Base-by-base conservation (phyloP, 495 filamentous ascomycete species). In the Lasiosphaeria ovina region DNA sequence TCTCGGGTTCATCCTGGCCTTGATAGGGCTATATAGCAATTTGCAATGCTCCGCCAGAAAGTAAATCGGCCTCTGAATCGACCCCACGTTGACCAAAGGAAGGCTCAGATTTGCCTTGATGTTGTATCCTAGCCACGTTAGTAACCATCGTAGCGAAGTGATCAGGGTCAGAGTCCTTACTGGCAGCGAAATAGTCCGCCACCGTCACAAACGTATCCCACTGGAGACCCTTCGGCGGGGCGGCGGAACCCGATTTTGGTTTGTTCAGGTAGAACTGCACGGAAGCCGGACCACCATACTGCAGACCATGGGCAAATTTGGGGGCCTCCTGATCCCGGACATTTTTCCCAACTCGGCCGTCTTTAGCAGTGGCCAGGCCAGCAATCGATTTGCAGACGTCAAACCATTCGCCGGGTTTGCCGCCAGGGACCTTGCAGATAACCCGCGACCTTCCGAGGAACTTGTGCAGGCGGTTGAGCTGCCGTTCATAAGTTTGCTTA, bases 1-100 rank as follows among this genome's bases (percentile, higher is more conserved):
- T 0, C 74, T 68, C 0, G 77, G 71, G 12, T 65, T 70, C 31
- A 91, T 77, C 69, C 85, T 85, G 1, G 74, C 66, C 58, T 77
- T 76, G 12, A 86, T 69, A 9, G 82, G 90, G 0, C 90, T 91
- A 7, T 84, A 81, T 4, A 86, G 62, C 7, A 95, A 81, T 3
- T 65, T 65, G 65, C 87, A 86, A 6, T 87, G 72, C 62, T 95
- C 89, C 1, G 84, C 79, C 0, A 90, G 85, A 50, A 91, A 65
- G 62, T 88, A 93, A 24, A 75, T 76, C 0, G 90, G 87, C 31
- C 78, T 81, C 0, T 76, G 69, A 1, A 55, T 66, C 16, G 71
- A 85, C 5, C 89, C 90, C 11, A 88, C 78, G 66, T 95, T 92
- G 58, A 97, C 72, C 4, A 93, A 79, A 0, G 90, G 89, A 6